Conservation (phyloP, 1,139 yeast genomes). For the Taphrina communis region DNA sequence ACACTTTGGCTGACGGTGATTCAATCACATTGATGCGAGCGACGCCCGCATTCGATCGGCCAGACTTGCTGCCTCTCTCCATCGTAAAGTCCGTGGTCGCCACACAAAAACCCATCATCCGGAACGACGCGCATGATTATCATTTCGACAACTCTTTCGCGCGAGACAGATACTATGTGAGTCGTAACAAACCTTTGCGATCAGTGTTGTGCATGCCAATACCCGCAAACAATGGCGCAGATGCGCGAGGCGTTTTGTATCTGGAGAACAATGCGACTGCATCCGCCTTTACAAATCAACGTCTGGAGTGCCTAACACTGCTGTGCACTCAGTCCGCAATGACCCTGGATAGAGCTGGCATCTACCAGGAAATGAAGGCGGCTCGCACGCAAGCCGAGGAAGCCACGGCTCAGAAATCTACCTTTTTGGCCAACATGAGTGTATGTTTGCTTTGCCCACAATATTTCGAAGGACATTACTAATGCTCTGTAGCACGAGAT, state of each 20-base stretch:
- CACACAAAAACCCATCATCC: conserved; percentile 20
- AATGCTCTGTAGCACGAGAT: conserved; percentile 83
- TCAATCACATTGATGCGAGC: conserved; percentile 37
- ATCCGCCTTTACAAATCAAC: conserved; percentile 33
- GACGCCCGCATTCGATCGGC: conserved; percentile 40
- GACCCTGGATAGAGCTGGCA: conserved; percentile 46
- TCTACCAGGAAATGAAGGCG: conserved; percentile 50
- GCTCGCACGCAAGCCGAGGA: conserved; percentile 47
- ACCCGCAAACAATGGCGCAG: conserved; percentile 34
- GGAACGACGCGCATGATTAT: conserved; percentile 8
- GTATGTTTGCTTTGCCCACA: not conserved
- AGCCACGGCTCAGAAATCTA: conserved; percentile 64
- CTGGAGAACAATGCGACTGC: conserved; percentile 46
- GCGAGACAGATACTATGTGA: conserved; percentile 35
- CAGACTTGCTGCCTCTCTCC: conserved; percentile 37
- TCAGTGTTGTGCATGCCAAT: conserved; percentile 45
- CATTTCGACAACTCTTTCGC: conserved; percentile 23
- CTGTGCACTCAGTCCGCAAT: conserved; percentile 46
- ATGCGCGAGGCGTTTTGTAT: conserved; percentile 43
- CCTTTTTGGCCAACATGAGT: conserved; percentile 66
- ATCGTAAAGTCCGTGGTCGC: conserved; percentile 20
- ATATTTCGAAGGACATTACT: not conserved
- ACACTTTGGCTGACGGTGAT: conserved; percentile 21
- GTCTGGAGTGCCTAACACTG: conserved; percentile 43
- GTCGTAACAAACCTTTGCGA: conserved; percentile 35